Evolutionary conservation across 768 basidiomycete species (phyloP).

Genomic region (Boletus barrowsii): DNA sequence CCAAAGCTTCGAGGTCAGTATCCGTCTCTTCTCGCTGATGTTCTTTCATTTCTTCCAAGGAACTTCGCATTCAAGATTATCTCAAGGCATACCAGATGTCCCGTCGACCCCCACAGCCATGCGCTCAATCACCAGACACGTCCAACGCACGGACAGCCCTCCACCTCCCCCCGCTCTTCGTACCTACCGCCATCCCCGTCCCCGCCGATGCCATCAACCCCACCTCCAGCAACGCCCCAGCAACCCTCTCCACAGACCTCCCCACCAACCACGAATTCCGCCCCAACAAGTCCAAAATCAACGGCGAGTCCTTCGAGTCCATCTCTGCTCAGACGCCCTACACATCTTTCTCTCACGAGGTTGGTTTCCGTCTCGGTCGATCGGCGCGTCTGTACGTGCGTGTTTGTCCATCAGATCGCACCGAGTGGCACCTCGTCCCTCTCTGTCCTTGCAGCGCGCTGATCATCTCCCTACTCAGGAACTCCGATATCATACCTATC

Average conservation of each 20-base stretch:
- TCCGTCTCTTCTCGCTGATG: not conserved
- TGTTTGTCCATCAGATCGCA: not conserved
- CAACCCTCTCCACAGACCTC: constrained; percentile 15
- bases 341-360: constrained; percentile 40
- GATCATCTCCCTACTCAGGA: constrained; percentile 35
- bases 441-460: constrained; percentile 3
- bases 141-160: constrained; percentile 42
- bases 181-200: constrained; percentile 35
- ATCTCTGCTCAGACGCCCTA: constrained; percentile 40
- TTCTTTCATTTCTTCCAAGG: constrained; percentile 35
- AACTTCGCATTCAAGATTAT: constrained; percentile 56
- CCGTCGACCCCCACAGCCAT: constrained; percentile 46
- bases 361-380: constrained; percentile 23
- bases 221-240: not conserved
- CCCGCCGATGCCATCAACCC: not conserved
- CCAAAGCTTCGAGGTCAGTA: constrained; percentile 29
- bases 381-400: not conserved
- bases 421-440: not conserved
- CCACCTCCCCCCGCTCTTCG: constrained; percentile 50
- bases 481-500: constrained; percentile 42
- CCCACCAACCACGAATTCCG: constrained; percentile 26
- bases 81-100: constrained; percentile 45
- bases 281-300: constrained; percentile 15
- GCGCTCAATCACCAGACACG: constrained; percentile 45
- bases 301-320: constrained; percentile 33